These are phyloP conservation scores for Aspergillus pseudoterreus DNA, from an alignment of 2,329 filamentous ascomycete species.

Conservation along the genomic window DNA sequence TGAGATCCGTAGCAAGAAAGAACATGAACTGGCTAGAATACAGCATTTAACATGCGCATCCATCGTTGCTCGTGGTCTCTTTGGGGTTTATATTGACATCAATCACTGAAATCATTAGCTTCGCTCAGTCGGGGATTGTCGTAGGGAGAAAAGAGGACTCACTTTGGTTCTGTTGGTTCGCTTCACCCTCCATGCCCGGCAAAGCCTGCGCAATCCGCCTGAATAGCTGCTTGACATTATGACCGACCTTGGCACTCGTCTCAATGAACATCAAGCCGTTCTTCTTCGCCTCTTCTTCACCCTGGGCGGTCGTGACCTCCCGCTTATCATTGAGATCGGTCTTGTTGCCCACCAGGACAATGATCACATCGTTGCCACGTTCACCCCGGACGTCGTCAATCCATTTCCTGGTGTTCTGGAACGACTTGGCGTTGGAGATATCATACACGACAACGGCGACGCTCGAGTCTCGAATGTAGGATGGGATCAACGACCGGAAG, in stretches of 20 bases:
- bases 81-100: conserved; percentile 81
- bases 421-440: conserved; percentile 94
- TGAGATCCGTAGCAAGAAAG: conserved; percentile 15
- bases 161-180: conserved; percentile 78
- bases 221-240: conserved; percentile 97
- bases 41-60: conserved; percentile 59
- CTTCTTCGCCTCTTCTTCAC: conserved; percentile 97
- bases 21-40: conserved; percentile 8
- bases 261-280: conserved; percentile 99
- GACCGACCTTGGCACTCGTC: conserved; percentile 94
- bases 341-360: conserved; percentile 98
- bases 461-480: conserved; percentile 96
- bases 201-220: conserved; percentile 96
- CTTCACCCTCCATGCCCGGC: conserved; percentile 93
- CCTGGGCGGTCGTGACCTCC: conserved; percentile 92
- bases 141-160: conserved; percentile 36
- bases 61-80: conserved; percentile 65
- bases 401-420: conserved; percentile 99
- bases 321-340: conserved; percentile 98
- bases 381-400: conserved; percentile 97
- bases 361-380: conserved; percentile 97
- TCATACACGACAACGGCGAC: conserved; percentile 99
- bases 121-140: conserved; percentile 14
- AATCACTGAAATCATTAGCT: conserved; percentile 62
- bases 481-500: conserved; percentile 94